Base-by-base conservation (phyloP, 2,329 filamentous ascomycete species). In the Aspergillus sp. region DNA sequence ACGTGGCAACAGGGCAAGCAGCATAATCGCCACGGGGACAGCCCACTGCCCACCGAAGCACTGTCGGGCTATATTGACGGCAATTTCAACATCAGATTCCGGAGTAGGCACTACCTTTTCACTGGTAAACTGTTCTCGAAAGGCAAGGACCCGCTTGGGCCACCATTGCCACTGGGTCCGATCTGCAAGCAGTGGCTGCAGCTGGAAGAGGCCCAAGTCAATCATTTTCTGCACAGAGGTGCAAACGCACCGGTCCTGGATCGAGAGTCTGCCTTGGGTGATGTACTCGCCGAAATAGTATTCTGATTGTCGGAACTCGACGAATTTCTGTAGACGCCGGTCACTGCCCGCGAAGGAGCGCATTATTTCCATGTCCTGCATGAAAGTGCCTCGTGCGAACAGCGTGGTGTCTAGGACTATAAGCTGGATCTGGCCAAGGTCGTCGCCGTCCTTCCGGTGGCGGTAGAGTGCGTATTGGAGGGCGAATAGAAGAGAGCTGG, bases 291-390 rank as follows among this genome's bases (percentile, higher is more conserved):
- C 56, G 12, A 61, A 61, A 17, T 56, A 61, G 23, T 55, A 41
- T 2, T 55, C 40, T 3, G 23, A 40, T n/a, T 55, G 47, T 1
- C 56, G 52, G n/a, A 51, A 52, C 14, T 53, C 33, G 8, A 57
- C 49, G 7, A 55, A 58, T n/a, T 52, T 56, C 21, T 56, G 43
- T 6, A 54, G n/a, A 0, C 31, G 27, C 11, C 4, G 1, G 9
- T 59, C 45, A 6, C 11, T n/a, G 6, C n/a, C 40, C 11, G 12
- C 15, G n/a, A 57, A 47, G 8, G 48, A 14, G 15, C 51, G 33
- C 37, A 59, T 48, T 14, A 59, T 48, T n/a, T 59, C 52, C 56
- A 61, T 53, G 24, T 59, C 56, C 19, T 61, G 57, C 31, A 61
- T 46, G 12, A 61, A 59, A 0, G 59, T 61, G 2, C 59, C 35